Conservation (phyloP, 768 basidiomycete species). For the Trametes meyenii region DNA sequence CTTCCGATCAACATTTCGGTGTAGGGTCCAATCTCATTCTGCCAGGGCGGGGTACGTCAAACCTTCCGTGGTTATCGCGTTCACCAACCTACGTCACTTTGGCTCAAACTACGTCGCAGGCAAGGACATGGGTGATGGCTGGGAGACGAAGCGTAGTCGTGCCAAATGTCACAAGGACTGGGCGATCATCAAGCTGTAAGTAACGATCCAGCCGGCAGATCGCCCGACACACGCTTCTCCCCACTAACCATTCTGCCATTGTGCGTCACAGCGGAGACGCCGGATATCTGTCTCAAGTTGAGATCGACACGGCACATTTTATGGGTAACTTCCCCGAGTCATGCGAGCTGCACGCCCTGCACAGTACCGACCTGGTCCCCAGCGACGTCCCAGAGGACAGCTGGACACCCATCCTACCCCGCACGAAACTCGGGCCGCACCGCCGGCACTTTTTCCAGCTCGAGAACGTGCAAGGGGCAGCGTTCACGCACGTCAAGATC, state of each 20-base stretch:
- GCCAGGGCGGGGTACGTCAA: constrained; percentile 72
- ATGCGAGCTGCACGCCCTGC: constrained; percentile 72
- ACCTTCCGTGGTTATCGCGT: constrained; percentile 1
- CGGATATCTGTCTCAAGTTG: constrained; percentile 72
- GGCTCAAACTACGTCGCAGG: constrained; percentile 39
- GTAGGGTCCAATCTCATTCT: constrained; percentile 88
- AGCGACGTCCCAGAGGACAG: constrained; percentile 41
- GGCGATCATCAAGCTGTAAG: constrained; percentile 87
- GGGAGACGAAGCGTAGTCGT: constrained; percentile 95
- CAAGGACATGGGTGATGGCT: constrained; percentile 96
- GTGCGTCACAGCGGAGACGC: constrained; percentile 55
- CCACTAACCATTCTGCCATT: background rate
- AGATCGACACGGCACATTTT: constrained; percentile 95
- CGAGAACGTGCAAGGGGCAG: constrained; percentile 56
- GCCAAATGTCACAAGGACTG: constrained; percentile 84
- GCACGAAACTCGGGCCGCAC: constrained; percentile 85
- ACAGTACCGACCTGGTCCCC: constrained; percentile 39
- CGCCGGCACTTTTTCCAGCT: constrained; percentile 88
- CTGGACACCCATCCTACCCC: constrained; percentile 78
- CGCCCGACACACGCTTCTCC: background rate
- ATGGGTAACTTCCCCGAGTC: constrained; percentile 95
- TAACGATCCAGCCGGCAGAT: constrained; percentile 6
- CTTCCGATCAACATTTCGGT: constrained; percentile 95
- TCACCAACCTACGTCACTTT: constrained; percentile 3
- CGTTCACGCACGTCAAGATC: constrained; percentile 83